These are phyloP conservation scores for Lactuca saligna DNA, from an alignment of 129 eudicot species.

Conservation along the genomic window DNA sequence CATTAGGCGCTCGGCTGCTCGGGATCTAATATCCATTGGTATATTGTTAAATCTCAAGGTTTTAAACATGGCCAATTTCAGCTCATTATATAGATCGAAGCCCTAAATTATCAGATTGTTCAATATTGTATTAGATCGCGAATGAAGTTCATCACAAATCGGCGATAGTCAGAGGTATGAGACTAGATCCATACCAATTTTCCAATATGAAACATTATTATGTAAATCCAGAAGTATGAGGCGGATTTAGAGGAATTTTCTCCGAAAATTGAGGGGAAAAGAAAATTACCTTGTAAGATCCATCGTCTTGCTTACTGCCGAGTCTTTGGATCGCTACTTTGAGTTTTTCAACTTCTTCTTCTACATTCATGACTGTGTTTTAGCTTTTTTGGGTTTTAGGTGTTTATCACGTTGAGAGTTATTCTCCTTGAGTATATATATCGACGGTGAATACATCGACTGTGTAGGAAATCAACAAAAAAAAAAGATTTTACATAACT, in stretches of 20 bases:
- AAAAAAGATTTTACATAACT: no score
- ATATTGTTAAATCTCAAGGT: no score
- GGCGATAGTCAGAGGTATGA: no score
- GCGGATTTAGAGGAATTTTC: neutral
- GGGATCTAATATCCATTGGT: no score
- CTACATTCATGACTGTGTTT: conserved; percentile 30
- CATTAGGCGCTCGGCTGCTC: no score
- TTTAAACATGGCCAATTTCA: neutral
- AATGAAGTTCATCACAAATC: no score
- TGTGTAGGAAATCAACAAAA: no score
- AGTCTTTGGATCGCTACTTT: conserved; percentile 41
- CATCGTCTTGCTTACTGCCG: conserved; percentile 38
- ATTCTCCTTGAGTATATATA: no score
- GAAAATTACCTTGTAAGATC: conserved; percentile 40
- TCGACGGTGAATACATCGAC: no score
- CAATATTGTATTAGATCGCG: no score
- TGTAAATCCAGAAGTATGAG: conserved; percentile 2
- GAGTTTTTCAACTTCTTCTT: conserved; percentile 43
- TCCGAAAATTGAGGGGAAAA: conserved; percentile 4
- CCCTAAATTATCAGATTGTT: no score
- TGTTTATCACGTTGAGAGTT: neutral
- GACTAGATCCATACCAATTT: conserved; percentile 10
- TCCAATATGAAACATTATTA: neutral
- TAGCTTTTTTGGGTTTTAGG: neutral
- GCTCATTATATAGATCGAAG: no score